Base-by-base conservation (phyloP, 1,284 basidiomycete species). In the Microbotryomycetes sp. region DNA sequence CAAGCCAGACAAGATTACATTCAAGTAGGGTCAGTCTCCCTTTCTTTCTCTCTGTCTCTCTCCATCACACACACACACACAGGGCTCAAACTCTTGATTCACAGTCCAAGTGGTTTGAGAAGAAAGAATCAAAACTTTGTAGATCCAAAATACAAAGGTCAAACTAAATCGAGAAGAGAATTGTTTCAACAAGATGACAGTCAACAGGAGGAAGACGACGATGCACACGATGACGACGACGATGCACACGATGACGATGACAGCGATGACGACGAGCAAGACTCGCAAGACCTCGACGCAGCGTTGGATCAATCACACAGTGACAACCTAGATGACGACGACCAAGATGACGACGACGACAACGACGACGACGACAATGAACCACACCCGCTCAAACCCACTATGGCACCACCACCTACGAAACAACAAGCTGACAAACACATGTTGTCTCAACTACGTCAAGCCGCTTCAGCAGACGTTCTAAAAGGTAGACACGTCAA, bases 401-500 rank as follows among this genome's bases (percentile, higher is more conserved):
- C n/a, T n/a, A 47, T 19, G 25, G 16, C 30, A 25, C 31, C 47
- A 30, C 36, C 26, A 28, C 51, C 47, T 29, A 60, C 49, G 63
- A 73, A 3, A 76, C 15, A 28, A 22, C 60, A 76, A 52, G 75
- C 74, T 42, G 77, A 79, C 51, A 78, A 80, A 22, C 81, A 85
- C 68, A 76, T 84, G 60, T 76, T 82, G 28, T 79, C 79, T 7
- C 78, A 79, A 42, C 76, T 87, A 59, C 82, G 79, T 65, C 80
- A 81, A 73, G 83, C 80, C 28, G 81, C 83, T 65, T 81, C 85
- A 74, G 89, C 72, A 9, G 79, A 81, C 62, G 73, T 80, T 51
- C 75, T 77, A 47, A 82, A 96, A 76, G 92, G 92, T 2, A 82
- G 82, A 65, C 89, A 88, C 9, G 84, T 97, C 63, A 81, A 84